Percentiles rank a stretch among this genome's conserved stretches.
These are phyloP conservation scores for Coemansia sp. DNA, from an alignment of 192 early-diverging fungal genomes.

Conservation along the genomic window DNA sequence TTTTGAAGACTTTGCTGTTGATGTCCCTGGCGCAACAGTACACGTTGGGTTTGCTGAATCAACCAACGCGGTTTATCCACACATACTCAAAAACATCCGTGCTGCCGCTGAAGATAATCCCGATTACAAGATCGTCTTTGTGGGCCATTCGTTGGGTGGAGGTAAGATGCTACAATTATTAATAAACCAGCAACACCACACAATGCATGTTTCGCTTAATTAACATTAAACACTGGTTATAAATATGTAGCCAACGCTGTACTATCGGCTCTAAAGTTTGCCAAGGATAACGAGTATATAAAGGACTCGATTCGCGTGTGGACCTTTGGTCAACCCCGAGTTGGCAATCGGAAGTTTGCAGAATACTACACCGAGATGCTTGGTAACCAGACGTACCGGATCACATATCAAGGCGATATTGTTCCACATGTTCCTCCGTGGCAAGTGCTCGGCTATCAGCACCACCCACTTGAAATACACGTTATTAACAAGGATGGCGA, in stretches of 20 bases:
- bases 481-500: slow-evolving; percentile 45
- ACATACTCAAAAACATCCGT: slow-evolving; percentile 45
- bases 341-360: slow-evolving; percentile 43
- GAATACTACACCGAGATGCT: slow-evolving; percentile 48
- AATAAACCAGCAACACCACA: neutral
- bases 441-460: slow-evolving; percentile 56
- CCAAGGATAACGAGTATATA: slow-evolving; percentile 30
- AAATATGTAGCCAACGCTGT: slow-evolving; percentile 38
- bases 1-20: slow-evolving; percentile 32
- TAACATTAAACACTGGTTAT: neutral
- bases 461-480: slow-evolving; percentile 51
- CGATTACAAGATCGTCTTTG: slow-evolving; percentile 39
- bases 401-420: slow-evolving; percentile 47
- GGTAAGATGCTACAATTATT: slow-evolving; percentile 17
- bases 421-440: slow-evolving; percentile 53
- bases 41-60: slow-evolving; percentile 41
- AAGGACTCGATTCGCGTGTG: slow-evolving; percentile 46
- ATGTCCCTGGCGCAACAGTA: slow-evolving; percentile 28
- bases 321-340: slow-evolving; percentile 54
- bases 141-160: slow-evolving; percentile 51
- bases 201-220: neutral
- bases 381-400: slow-evolving; percentile 47
- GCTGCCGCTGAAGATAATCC: slow-evolving; percentile 26
- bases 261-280: slow-evolving; percentile 45
- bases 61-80: slow-evolving; percentile 37